These are phyloP conservation scores for Acorus gramineus DNA, from an alignment of 106 monocot genomes.

Conservation along the genomic window DNA sequence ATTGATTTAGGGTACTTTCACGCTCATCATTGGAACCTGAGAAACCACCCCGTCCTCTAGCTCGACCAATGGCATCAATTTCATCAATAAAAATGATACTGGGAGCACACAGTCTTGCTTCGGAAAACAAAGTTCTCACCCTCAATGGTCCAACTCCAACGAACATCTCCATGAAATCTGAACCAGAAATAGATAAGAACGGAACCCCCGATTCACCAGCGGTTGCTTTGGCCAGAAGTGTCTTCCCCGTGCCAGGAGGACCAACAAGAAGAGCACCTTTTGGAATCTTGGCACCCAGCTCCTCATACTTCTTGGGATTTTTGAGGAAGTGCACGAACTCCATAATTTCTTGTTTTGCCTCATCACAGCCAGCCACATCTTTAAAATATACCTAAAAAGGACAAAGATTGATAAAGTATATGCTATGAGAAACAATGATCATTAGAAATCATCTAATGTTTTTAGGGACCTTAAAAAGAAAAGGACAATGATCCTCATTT, in stretches of 20 bases:
- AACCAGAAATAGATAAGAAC: conserved; percentile 94
- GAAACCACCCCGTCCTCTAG: conserved; percentile 80
- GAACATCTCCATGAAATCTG: conserved; percentile 99
- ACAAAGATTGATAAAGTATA: no score
- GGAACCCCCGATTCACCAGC: conserved; percentile 96
- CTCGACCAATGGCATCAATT: conserved; percentile 87
- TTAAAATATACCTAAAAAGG: conserved; percentile 65
- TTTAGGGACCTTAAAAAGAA: not conserved
- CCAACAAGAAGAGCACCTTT: conserved; percentile 99
- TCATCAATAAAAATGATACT: conserved; percentile 95
- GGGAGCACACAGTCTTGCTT: conserved; percentile 85
- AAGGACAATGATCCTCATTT: not conserved
- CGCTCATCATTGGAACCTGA: conserved; percentile 87
- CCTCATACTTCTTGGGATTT: conserved; percentile 98
- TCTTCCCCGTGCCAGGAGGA: conserved; percentile 96
- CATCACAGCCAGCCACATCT: conserved; percentile 98
- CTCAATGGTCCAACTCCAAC: conserved; percentile 96
- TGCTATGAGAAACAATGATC: not conserved
- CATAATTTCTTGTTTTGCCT: conserved; percentile 99
- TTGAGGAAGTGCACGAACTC: conserved; percentile 96
- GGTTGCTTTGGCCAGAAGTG: conserved; percentile 96
- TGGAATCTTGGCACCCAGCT: conserved; percentile 91
- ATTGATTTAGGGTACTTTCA: conserved; percentile 84
- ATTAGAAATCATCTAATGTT: not conserved
- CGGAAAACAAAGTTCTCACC: conserved; percentile 85